A percentile compares a stretch with the other conserved stretches of the same genome.
phyloP scores from a whole-genome alignment of 2,329 filamentous ascomycete genomes.

The Scolecobasidium constrictum region DNA sequence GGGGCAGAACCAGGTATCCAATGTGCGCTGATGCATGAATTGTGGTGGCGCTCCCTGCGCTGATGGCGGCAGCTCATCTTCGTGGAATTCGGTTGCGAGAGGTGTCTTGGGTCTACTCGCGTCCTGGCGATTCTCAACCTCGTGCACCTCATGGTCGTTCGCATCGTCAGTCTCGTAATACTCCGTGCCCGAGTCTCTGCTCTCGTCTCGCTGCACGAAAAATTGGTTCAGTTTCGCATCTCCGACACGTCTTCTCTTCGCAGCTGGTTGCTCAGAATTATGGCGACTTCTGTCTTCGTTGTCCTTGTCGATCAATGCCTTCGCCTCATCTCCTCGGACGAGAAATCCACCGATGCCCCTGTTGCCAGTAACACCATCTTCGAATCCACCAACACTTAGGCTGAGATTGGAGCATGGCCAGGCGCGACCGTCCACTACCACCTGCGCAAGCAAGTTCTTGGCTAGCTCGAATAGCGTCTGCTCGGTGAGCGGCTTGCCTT shows the following conservation, averaged over 20 bases:
- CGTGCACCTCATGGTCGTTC: neutral
- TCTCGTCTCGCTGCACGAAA: conserved; percentile 5
- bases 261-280: conserved; percentile 16
- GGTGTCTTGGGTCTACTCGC: neutral
- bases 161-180: neutral
- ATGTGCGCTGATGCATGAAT: conserved; percentile 15
- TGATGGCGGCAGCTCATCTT: conserved; percentile 3
- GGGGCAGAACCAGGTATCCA: conserved; percentile 42
- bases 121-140: too few relatives aligned
- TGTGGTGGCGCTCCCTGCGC: conserved; percentile 8
- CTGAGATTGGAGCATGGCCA: conserved; percentile 93
- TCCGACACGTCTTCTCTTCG: conserved; percentile 24
- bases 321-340: conserved; percentile 52
- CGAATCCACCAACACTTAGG: conserved; percentile 81
- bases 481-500: conserved; percentile 64
- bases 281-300: conserved; percentile 9
- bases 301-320: conserved; percentile 26
- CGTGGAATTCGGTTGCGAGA: neutral
- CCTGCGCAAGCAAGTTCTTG: conserved; percentile 64
- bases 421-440: conserved; percentile 63
- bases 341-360: conserved; percentile 79
- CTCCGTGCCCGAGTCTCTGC: conserved; percentile 1
- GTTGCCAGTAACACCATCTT: conserved; percentile 76
- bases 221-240: conserved; percentile 16
- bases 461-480: conserved; percentile 62